A percentile compares a stretch with the other conserved stretches of the same genome.
These are phyloP conservation scores for Penicillium capsulatum DNA, from an alignment of 2,329 filamentous ascomycete species.

Conservation along the genomic window DNA sequence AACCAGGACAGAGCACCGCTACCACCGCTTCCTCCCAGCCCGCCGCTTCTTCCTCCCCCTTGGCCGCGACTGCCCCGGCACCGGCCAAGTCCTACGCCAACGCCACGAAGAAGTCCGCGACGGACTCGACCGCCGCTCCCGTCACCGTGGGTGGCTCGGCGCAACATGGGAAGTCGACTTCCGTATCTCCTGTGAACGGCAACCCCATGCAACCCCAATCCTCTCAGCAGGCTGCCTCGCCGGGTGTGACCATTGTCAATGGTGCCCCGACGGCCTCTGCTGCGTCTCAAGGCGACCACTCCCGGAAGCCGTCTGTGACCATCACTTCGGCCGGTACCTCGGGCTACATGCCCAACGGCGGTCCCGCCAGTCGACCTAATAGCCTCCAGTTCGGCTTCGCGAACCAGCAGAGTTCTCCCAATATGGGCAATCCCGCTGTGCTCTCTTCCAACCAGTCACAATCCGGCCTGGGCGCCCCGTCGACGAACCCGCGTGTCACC, in stretches of 20 bases:
- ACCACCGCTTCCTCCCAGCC: conserved; percentile 42
- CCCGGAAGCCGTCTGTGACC: conserved; percentile 82
- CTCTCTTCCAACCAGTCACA: conserved; percentile 40
- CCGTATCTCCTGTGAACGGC: conserved; percentile 80
- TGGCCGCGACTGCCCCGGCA: conserved; percentile 50
- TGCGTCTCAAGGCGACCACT: conserved; percentile 61
- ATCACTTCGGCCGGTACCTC: conserved; percentile 79
- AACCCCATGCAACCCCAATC: conserved; percentile 54
- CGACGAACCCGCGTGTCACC: conserved; percentile 65
- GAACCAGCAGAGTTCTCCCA: conserved; percentile 59
- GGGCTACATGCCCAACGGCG: conserved; percentile 73
- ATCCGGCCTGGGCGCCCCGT: conserved; percentile 44
- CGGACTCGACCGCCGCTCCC: conserved; percentile 49
- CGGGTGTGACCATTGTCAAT: conserved; percentile 61
- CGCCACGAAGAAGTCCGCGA: conserved; percentile 57
- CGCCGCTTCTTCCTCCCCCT: conserved; percentile 47
- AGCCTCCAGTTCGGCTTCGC: conserved; percentile 78
- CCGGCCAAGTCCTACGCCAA: conserved; percentile 59
- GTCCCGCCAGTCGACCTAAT: conserved; percentile 53
- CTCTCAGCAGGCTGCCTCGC: conserved; percentile 25
- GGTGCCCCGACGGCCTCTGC: conserved; percentile 49
- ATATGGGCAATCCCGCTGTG: conserved; percentile 57
- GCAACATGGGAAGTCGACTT: conserved; percentile 57
- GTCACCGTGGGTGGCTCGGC: conserved; percentile 51
- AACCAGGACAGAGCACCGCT: conserved; percentile 47